Evolutionary conservation across 495 filamentous ascomycete species (phyloP).

Genomic region (Neurospora sp.): DNA sequence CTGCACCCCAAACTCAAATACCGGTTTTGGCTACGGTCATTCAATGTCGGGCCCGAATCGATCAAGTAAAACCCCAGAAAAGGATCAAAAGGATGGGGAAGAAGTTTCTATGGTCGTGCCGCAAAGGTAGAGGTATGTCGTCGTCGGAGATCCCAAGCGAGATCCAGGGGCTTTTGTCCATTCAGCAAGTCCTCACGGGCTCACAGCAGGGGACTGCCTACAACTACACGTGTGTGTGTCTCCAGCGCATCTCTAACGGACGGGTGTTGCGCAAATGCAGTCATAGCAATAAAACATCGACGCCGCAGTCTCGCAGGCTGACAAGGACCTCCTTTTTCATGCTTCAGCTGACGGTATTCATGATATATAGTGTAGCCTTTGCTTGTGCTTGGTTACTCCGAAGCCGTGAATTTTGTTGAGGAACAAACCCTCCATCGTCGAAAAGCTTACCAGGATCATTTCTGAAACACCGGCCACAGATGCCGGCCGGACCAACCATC

Average conservation of each 20-base stretch:
- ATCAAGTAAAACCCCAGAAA: not conserved
- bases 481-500: not conserved
- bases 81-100: not conserved
- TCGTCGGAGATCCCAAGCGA: slow-evolving; percentile 5
- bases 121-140: not conserved
- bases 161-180: slow-evolving; percentile 4
- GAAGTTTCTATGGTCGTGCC: not conserved
- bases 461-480: not conserved
- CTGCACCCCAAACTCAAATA: not conserved
- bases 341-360: not conserved
- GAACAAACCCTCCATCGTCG: not conserved
- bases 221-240: not conserved
- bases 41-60: not conserved
- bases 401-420: not conserved
- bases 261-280: not conserved
- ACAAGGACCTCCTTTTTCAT: not conserved
- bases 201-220: not conserved
- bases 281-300: not conserved
- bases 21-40: not conserved
- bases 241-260: not conserved
- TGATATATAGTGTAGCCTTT: not conserved
- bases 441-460: not conserved
- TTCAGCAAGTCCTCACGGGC: not conserved
- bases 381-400: not conserved
- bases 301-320: not conserved